Percentiles rank a stretch among this genome's conserved stretches.
Conservation (phyloP, 2,329 filamentous ascomycete genomes). For the Aspergillus persii region DNA sequence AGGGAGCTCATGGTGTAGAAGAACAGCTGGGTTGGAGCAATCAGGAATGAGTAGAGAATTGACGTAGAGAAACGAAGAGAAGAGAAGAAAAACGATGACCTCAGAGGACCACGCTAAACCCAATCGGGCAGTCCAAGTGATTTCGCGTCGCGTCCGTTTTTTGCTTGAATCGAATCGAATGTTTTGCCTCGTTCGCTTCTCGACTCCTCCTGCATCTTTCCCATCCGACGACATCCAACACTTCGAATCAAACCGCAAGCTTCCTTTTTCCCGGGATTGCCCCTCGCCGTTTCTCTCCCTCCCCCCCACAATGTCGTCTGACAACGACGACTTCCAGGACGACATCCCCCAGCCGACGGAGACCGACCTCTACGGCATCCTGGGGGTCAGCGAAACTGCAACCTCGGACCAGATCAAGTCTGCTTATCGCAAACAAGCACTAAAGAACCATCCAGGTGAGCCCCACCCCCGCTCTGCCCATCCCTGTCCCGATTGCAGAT, state of each 20-base stretch:
- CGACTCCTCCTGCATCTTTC: too few relatives aligned
- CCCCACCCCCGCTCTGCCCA: background rate
- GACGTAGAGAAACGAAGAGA: background rate
- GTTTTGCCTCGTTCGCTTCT: too few relatives aligned
- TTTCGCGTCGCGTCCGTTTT: conserved; percentile 11
- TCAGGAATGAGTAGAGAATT: background rate
- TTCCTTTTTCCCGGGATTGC: background rate
- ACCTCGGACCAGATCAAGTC: conserved; percentile 78
- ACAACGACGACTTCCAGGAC: conserved; percentile 3
- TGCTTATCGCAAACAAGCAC: conserved; percentile 85
- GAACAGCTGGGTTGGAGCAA: background rate
- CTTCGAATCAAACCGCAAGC: background rate
- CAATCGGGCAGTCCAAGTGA: conserved; percentile 26
- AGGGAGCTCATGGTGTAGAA: conserved; percentile 18
- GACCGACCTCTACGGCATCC: conserved; percentile 69
- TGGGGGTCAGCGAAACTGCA: conserved; percentile 68
- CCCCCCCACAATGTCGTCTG: conserved; percentile 1
- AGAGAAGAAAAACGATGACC: conserved; percentile 3
- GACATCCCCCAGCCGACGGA: conserved; percentile 18
- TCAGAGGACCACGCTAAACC: conserved; percentile 12
- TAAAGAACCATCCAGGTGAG: conserved; percentile 81
- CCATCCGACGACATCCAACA: too few relatives aligned
- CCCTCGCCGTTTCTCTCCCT: background rate
- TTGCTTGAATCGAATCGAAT: conserved; percentile 23
- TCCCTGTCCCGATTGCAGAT: background rate